Base-by-base conservation (phyloP, 306 rosid species). In the Lathyrus oleraceus region DNA sequence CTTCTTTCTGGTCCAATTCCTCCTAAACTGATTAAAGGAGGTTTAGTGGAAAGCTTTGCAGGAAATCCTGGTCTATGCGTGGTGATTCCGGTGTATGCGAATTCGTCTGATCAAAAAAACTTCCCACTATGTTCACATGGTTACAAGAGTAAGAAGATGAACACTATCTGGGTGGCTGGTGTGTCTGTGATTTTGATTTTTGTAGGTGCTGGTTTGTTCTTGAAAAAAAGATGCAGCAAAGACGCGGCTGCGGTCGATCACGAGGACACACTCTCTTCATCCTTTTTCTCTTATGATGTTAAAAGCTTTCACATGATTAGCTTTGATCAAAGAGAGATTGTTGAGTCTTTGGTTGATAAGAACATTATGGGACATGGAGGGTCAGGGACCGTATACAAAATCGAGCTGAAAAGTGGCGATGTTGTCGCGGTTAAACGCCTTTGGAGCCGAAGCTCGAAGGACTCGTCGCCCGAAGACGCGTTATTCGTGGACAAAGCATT, bases 321-420 rank as follows among this genome's bases (percentile, higher is more conserved):
- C 38, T 91, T 95, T 21, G 86, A 91, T 74, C 99, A 68, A 52
- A 75, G 85, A 7, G 91, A 95, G 87, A 83, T 95, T 62, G 8
- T 73, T 11, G 88, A 87, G 20, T 82, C 92, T 13, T 84, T 91
- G 91, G 91, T 81, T 5, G 97, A 91, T 3, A 91, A 91, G 86
- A 95, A 95, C 80, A 86, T 87, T 43, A 89, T 95, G 70, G 99
- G 97, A 16, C 87, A 76, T 4, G 99, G 99, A 51, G 97, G 96
- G n/a, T 91, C 97, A 0, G 99, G 99, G 58, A 85, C 93, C 21
- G 99, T 95, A 19, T 89, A 87, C 85, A 91, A 76, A 80, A 89
- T 95, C 5, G 91, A 85, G 65, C 5, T 95, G 42, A 87, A 80
- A 45, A 87, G 82, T 15, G 91, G 91, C 1, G 96, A 91, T n/a